Evolutionary conservation across 2,329 filamentous ascomycete species (phyloP).

Genomic region (Exophiala oligosperma): DNA sequence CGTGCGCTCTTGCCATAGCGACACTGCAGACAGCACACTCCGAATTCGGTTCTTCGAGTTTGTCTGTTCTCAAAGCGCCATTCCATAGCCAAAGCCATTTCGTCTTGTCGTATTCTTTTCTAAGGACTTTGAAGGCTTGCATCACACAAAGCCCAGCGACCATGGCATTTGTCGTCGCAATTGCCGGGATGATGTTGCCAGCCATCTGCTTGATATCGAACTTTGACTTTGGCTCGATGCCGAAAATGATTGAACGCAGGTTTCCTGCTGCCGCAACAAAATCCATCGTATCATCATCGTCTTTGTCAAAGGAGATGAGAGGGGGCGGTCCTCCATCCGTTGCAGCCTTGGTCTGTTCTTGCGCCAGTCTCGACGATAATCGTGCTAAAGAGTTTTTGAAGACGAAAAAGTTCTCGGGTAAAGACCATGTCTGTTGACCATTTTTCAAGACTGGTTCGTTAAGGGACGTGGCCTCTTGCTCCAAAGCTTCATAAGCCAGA

Average conservation of each 20-base stretch:
- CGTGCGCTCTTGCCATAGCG: slow-evolving; percentile 64
- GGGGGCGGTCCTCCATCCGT: slow-evolving; percentile 47
- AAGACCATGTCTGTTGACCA: slow-evolving; percentile 77
- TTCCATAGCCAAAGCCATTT: slow-evolving; percentile 85
- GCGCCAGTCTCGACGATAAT: slow-evolving; percentile 70
- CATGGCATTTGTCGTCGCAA: slow-evolving; percentile 96
- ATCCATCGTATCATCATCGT: slow-evolving; percentile 90
- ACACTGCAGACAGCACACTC: slow-evolving; percentile 82
- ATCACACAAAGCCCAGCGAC: slow-evolving; percentile 90
- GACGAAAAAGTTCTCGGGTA: slow-evolving; percentile 79
- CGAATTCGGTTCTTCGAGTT: slow-evolving; percentile 69
- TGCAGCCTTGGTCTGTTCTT: slow-evolving; percentile 59
- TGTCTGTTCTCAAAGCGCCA: slow-evolving; percentile 53
- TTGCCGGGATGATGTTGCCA: slow-evolving; percentile 97
- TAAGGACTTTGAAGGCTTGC: slow-evolving; percentile 87
- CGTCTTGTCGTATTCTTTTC: slow-evolving; percentile 66
- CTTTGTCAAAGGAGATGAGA: slow-evolving; percentile 89
- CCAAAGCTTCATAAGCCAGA: slow-evolving; percentile 66
- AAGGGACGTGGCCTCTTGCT: slow-evolving; percentile 52
- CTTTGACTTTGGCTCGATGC: slow-evolving; percentile 81
- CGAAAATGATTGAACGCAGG: slow-evolving; percentile 83
- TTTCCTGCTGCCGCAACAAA: slow-evolving; percentile 92
- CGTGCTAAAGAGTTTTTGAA: slow-evolving; percentile 79
- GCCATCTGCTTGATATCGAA: slow-evolving; percentile 99
- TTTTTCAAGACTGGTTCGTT: slow-evolving; percentile 58